phyloP scores from a whole-genome alignment of 2,329 filamentous ascomycete species.

The Intubia oerlemansii region DNA sequence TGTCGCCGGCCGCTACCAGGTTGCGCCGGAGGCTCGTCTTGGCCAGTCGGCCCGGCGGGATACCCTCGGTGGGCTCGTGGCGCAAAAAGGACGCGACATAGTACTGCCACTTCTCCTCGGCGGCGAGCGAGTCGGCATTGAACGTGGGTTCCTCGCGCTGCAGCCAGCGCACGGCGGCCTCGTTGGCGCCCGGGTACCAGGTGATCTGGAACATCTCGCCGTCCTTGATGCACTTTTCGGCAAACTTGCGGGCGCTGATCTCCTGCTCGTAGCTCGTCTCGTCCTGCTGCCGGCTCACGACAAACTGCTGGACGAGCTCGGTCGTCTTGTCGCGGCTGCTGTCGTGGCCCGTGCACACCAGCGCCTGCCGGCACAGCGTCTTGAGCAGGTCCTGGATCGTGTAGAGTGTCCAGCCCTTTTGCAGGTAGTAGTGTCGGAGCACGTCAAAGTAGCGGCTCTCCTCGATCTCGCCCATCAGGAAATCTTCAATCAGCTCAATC shows the following conservation, averaged over 20 bases:
- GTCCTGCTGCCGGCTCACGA: constrained; percentile 58
- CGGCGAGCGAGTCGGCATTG: constrained; percentile 72
- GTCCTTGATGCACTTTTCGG: constrained; percentile 83
- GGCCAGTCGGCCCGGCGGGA: constrained; percentile 40
- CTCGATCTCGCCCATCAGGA: constrained; percentile 64
- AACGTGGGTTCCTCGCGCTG: constrained; percentile 55
- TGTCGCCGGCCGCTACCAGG: constrained; percentile 39
- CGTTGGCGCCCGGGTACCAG: constrained; percentile 51
- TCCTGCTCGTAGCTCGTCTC: constrained; percentile 80
- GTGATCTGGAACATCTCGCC: constrained; percentile 77
- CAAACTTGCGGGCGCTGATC: constrained; percentile 75
- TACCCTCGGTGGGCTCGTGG: constrained; percentile 69
- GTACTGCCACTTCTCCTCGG: constrained; percentile 73
- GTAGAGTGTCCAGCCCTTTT: constrained; percentile 82
- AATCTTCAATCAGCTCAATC: constrained; percentile 67
- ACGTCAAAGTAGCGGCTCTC: constrained; percentile 73
- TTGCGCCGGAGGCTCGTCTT: constrained; percentile 53
- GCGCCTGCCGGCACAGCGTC: constrained; percentile 58
- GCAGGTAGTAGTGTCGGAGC: constrained; percentile 76
- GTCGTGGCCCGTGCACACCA: constrained; percentile 68
- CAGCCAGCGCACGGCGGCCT: constrained; percentile 52
- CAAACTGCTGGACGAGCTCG: constrained; percentile 75
- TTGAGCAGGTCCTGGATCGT: constrained; percentile 76
- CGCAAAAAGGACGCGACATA: constrained; percentile 87
- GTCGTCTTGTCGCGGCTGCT: constrained; percentile 82